These are phyloP conservation scores for Phlebiopsis gigantea DNA, from an alignment of 768 basidiomycete species.

Conservation along the genomic window DNA sequence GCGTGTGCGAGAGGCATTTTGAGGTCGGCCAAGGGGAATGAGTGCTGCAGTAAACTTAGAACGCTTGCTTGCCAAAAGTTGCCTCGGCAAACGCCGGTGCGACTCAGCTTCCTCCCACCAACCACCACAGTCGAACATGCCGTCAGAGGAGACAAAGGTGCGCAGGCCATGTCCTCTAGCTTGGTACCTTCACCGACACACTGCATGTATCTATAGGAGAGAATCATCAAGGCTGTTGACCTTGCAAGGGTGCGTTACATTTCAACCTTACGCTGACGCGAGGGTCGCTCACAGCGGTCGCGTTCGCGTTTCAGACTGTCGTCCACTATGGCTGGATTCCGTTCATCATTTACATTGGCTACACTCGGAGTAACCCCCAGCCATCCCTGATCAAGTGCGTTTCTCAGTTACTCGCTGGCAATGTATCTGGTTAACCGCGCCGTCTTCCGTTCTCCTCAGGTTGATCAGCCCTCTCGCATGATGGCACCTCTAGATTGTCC, in stretches of 20 bases:
- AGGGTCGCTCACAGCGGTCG: neutral
- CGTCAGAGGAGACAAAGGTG: constrained; percentile 90
- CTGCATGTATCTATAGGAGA: constrained; percentile 47
- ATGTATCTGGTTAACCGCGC: neutral
- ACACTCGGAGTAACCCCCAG: constrained; percentile 87
- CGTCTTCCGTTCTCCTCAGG: constrained; percentile 35
- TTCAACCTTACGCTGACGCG: neutral
- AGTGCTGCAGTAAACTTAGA: constrained; percentile 16
- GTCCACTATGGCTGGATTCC: constrained; percentile 97
- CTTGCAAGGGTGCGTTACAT: constrained; percentile 62
- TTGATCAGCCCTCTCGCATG: constrained; percentile 92
- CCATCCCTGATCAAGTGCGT: constrained; percentile 94
- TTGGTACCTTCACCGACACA: neutral
- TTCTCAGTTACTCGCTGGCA: neutral
- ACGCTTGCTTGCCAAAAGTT: constrained; percentile 22
- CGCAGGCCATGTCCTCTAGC: constrained; percentile 6
- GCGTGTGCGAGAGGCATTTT: constrained; percentile 45
- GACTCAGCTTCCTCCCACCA: constrained; percentile 30
- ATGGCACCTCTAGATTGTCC: constrained; percentile 30
- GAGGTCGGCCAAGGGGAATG: constrained; percentile 8
- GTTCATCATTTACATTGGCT: constrained; percentile 92
- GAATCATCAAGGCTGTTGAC: constrained; percentile 77
- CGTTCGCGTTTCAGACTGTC: constrained; percentile 53
- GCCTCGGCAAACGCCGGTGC: constrained; percentile 25
- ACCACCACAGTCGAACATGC: constrained; percentile 44